Evolutionary conservation across 352 stramenopile genomes (phyloP).

Genomic region (Pythium brachiatum): DNA sequence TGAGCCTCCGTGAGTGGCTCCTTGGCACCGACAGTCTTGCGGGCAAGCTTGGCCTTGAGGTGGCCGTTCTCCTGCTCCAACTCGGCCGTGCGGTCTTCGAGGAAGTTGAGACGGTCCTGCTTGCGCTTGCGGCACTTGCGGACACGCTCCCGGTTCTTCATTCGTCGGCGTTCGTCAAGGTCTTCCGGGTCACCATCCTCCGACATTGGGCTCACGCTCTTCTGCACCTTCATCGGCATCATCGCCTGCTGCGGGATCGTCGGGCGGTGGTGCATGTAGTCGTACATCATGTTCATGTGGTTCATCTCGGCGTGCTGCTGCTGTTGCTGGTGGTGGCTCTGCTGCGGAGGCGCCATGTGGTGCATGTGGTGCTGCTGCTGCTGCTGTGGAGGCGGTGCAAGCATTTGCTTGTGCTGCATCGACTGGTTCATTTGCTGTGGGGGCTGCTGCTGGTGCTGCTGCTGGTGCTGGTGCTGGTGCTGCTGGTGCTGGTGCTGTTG

Average conservation of each 20-base stretch:
- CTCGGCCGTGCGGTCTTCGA: constrained; percentile 81
- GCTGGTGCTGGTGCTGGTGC: constrained; percentile 42
- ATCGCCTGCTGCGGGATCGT: constrained; percentile 44
- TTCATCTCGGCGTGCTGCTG: constrained; percentile 52
- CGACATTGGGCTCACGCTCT: constrained; percentile 61
- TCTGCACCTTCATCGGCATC: constrained; percentile 26
- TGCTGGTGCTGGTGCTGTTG: constrained; percentile 26
- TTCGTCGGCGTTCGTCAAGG: constrained; percentile 78
- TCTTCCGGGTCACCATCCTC: constrained; percentile 76
- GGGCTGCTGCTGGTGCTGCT: constrained; percentile 37
- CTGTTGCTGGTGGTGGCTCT: constrained; percentile 31
- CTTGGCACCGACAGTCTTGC: constrained; percentile 38
- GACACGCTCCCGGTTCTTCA: constrained; percentile 88
- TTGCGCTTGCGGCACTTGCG: constrained; percentile 89
- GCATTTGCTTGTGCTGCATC: constrained; percentile 43
- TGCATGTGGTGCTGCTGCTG: constrained; percentile 33
- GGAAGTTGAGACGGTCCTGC: constrained; percentile 84
- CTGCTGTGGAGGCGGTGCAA: constrained; percentile 36
- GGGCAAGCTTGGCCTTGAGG: constrained; percentile 74
- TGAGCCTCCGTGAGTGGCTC: constrained; percentile 54
- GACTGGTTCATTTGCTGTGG: constrained; percentile 38
- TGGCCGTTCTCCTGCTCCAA: constrained; percentile 82
- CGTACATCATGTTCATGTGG: constrained; percentile 85
- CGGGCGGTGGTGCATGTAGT: constrained; percentile 80
- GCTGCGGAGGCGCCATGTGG: constrained; percentile 29